Conservation (phyloP, 2,329 filamentous ascomycete species). For the Fusarium abutilonis region DNA sequence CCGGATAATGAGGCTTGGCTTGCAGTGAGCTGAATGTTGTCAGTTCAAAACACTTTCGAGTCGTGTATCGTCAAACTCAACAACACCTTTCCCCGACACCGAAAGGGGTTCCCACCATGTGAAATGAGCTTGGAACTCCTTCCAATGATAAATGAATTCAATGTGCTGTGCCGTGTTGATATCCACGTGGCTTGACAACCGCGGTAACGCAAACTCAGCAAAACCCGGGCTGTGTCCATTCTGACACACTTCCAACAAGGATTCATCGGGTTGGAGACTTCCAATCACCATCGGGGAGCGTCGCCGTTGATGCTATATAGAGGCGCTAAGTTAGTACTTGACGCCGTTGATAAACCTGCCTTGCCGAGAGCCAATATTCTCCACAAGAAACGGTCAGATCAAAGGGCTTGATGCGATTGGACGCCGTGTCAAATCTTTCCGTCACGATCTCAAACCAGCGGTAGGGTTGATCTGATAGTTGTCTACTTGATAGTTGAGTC, state of each 20-base stretch:
- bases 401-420: constrained; percentile 5
- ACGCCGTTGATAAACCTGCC: constrained; percentile 10
- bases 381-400: constrained; percentile 3
- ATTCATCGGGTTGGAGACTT: constrained; percentile 31
- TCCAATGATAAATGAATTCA: neutral
- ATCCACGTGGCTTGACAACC: neutral
- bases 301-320: constrained; percentile 20
- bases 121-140: neutral
- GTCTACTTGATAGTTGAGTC: neutral
- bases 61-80: neutral
- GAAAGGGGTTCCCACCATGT: constrained; percentile 10
- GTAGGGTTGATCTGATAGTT: neutral
- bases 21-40: no score
- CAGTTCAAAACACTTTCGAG: no score
- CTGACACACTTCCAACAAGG: constrained; percentile 25
- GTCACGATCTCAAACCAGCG: constrained; percentile 11
- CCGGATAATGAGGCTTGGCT: no score
- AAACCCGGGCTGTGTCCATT: constrained; percentile 34
- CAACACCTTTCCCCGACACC: neutral
- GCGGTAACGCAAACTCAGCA: constrained; percentile 12
- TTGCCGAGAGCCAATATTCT: constrained; percentile 6
- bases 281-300: constrained; percentile 14
- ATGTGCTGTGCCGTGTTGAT: neutral
- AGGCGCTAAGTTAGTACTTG: constrained; percentile 17
- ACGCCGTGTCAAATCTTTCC: constrained; percentile 3